Base-by-base conservation (phyloP, 2,329 filamentous ascomycete genomes). In the Pseudocercospora macadamiae region DNA sequence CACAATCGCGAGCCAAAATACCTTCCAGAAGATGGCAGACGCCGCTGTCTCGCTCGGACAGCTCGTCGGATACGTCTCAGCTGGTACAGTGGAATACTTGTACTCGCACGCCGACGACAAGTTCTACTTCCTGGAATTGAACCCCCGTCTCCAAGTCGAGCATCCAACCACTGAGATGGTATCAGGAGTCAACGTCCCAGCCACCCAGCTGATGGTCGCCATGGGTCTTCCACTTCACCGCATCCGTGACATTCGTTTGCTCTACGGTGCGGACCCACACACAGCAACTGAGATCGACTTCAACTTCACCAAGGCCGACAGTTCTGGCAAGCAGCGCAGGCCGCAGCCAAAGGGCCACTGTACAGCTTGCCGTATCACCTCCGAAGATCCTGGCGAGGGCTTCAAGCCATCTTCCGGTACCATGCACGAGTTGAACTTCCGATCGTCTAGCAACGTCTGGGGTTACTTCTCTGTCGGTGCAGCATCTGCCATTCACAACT, bases 111-210 rank as follows among this genome's bases (percentile, higher is more conserved):
- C 91, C 16, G 95, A 99, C 68, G 92, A 97, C 83, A 95, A 96
- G 79, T 99, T 99, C 82, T 99, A 97, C 85, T 99, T 99, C 82
- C 82, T 99, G 66, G 95, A 99, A 80, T 81, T 99, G 73, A 99
- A 99, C 82, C 95, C 95, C 51, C 91, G 95, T 91, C 89, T 99
- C 55, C 95, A 99, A 81, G 95, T 99, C 79, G 95, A 99, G 85
- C 95, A 99, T 80, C 95, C 95, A 45, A 99, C 93, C 54, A 99
- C 95, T 25, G 95, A 99, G 77, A 99, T 99, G 95, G 95, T 99
- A 66, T 96, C 89, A 70, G 95, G 96, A 74, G 95, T 99, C 74
- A 96, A 97, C 79, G 79, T 99, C 74, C 95, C 95, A 51, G 95
- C 96, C 64, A 95, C 95, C 55, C 95, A 99, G 81, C 89, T 99